phyloP scores from a whole-genome alignment of 305 asterid genomes.

The Fraxinus albicans region DNA sequence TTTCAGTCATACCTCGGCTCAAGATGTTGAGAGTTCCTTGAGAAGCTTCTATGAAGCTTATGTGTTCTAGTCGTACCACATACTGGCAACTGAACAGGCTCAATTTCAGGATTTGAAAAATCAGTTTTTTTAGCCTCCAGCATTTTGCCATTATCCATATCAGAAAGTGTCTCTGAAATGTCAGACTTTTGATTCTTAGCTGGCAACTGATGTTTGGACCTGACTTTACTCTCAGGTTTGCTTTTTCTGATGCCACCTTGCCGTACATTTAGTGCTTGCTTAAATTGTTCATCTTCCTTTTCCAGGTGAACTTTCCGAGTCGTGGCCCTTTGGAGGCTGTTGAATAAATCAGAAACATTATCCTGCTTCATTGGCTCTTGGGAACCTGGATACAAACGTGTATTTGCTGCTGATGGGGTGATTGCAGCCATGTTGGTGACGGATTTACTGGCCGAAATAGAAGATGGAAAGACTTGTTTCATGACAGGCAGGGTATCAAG shows the following conservation, averaged over 20 bases:
- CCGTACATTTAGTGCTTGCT: conserved; percentile 61
- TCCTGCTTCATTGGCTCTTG: conserved; percentile 45
- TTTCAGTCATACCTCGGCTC: conserved; percentile 37
- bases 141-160: conserved; percentile 19
- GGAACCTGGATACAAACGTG: conserved; percentile 35
- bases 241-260: conserved; percentile 69
- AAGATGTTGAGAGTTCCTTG: conserved; percentile 42
- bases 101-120: conserved; percentile 39
- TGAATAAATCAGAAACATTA: conserved; percentile 50
- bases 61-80: conserved; percentile 21
- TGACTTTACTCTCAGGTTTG: conserved; percentile 59
- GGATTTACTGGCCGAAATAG: conserved; percentile 55
- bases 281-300: conserved; percentile 68
- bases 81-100: conserved; percentile 26
- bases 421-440: conserved; percentile 39
- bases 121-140: conserved; percentile 32
- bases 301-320: conserved; percentile 51
- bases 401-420: conserved; percentile 35
- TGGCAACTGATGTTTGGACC: conserved; percentile 50
- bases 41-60: conserved; percentile 33
- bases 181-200: conserved; percentile 50
- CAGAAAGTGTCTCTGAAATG: conserved; percentile 26
- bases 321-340: conserved; percentile 51
- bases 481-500: conserved; percentile 54
- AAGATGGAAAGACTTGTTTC: conserved; percentile 66